phyloP scores from a whole-genome alignment of 1,139 yeast species.

The Suhomyces choctaworum region DNA sequence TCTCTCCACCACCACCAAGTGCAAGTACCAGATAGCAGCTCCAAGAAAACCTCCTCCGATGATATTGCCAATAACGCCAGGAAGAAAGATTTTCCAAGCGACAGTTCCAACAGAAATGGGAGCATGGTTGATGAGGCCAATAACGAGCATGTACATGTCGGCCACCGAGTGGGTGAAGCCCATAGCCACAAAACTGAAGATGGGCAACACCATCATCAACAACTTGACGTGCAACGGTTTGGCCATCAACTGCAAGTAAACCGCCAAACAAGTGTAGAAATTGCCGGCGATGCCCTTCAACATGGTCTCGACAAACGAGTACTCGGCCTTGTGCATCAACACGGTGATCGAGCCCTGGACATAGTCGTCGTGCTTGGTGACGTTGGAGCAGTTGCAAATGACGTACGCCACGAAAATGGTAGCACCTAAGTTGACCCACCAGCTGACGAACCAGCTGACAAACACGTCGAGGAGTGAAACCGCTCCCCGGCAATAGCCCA shows the following conservation, averaged over 20 bases:
- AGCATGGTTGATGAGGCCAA: constrained; percentile 68
- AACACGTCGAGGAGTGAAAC: constrained; percentile 60
- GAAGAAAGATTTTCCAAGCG: constrained; percentile 69
- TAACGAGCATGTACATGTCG: constrained; percentile 67
- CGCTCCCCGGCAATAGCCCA: constrained; percentile 67
- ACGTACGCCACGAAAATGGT: constrained; percentile 66
- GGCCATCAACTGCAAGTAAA: constrained; percentile 73
- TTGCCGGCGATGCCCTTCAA: constrained; percentile 73
- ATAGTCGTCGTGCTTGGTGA: constrained; percentile 40
- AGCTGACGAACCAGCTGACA: constrained; percentile 70
- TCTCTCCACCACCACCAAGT: constrained; percentile 65
- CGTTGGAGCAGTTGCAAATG: constrained; percentile 55
- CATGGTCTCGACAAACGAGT: constrained; percentile 57
- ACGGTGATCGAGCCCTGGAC: constrained; percentile 49
- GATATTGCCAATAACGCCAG: constrained; percentile 69
- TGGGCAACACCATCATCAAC: constrained; percentile 61
- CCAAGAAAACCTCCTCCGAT: constrained; percentile 71
- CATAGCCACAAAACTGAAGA: constrained; percentile 69
- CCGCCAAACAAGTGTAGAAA: constrained; percentile 71
- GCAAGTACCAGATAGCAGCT: constrained; percentile 67
- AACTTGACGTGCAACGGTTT: constrained; percentile 80
- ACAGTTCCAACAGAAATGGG: constrained; percentile 60
- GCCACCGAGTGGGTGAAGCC: constrained; percentile 83
- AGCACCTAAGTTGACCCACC: constrained; percentile 64
- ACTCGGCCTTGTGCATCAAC: constrained; percentile 47